A percentile compares a stretch with the other conserved stretches of the same genome.
These are phyloP conservation scores for Lophium mytilinum DNA, from an alignment of 495 filamentous ascomycete genomes.

Conservation along the genomic window DNA sequence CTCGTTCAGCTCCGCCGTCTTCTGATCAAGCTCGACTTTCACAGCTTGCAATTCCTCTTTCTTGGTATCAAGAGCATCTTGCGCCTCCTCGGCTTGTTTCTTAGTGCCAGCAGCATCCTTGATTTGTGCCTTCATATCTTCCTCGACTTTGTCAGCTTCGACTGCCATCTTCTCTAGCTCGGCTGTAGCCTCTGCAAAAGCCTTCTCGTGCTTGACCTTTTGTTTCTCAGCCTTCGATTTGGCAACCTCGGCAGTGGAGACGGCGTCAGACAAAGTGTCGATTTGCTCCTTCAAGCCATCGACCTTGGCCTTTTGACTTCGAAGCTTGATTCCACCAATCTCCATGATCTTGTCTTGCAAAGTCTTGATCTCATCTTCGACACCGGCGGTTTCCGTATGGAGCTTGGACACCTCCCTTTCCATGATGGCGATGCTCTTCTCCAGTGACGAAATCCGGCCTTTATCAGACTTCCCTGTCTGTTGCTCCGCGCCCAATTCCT, in stretches of 20 bases:
- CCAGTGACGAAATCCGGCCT: conserved; percentile 53
- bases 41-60: conserved; percentile 69
- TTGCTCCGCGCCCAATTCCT: conserved; percentile 72
- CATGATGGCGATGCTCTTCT: conserved; percentile 67
- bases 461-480: conserved; percentile 74
- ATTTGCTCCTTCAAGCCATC: conserved; percentile 85
- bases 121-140: conserved; percentile 67
- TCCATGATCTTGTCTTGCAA: conserved; percentile 98
- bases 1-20: conserved; percentile 79
- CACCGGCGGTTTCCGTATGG: conserved; percentile 67
- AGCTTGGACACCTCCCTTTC: conserved; percentile 74
- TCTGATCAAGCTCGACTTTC: conserved; percentile 80
- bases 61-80: conserved; percentile 70
- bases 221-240: conserved; percentile 90
- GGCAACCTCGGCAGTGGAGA: conserved; percentile 74
- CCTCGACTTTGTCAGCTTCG: conserved; percentile 67
- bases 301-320: conserved; percentile 87
- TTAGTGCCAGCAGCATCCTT: conserved; percentile 63
- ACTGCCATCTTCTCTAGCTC: conserved; percentile 63
- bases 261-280: conserved; percentile 65
- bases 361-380: conserved; percentile 84
- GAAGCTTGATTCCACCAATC: conserved; percentile 84
- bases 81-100: conserved; percentile 73
- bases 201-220: conserved; percentile 75
- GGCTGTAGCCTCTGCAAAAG: conserved; percentile 60